Evolutionary conservation across 1,284 basidiomycete species (phyloP), one percentile per base, ranked within the genome.

Genomic region (Polyporus tsugae): DNA sequence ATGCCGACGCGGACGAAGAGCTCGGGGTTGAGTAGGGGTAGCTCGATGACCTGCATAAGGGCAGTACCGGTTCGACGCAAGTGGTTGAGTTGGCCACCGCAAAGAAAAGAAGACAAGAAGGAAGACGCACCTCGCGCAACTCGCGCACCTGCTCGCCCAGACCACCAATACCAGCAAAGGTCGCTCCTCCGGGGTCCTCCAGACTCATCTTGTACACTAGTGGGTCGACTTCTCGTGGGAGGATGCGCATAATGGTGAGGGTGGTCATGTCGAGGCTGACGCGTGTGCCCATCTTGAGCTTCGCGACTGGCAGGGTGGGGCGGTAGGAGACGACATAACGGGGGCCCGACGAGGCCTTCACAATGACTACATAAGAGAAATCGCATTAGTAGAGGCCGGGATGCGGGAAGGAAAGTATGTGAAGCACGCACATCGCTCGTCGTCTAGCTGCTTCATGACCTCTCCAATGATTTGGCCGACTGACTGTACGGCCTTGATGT

Each of bases 231-330:
- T 99, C 98, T 73, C 98, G 89, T 9, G 98, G 98, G 39, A 99
- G 85, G 71, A 99, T 98, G 59, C 97, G 92, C 97, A 99, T 99
- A 79, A 99, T 96, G 9, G 98, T 99, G 46, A 99, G 85, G 1
- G 98, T 99, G 2, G 98, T 99, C 98, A 99, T 99, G 81, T 99
- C 98, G 63, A 99, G 89, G 70, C 96, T 97, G 70, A 99, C 98
- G 73, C 98, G 94, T 11, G 95, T 95, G 64, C 96, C 96, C 36
- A 94, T 83, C 82, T 99, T 99, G 70, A 99, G 91, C 82, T 99
- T 99, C 60, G 89, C 87, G 62, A 92, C 92, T n/a, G 97, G 95
- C 60, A 98, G 87, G 10, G 95, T 91, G 11, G 96, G 96, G 64
- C 98, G 91, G 80, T 96, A 98, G 2, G 97, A 99, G n/a, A 99